These are phyloP conservation scores for Arabidopsis lyrata DNA, from an alignment of 441 rosid species.

Conservation along the genomic window DNA sequence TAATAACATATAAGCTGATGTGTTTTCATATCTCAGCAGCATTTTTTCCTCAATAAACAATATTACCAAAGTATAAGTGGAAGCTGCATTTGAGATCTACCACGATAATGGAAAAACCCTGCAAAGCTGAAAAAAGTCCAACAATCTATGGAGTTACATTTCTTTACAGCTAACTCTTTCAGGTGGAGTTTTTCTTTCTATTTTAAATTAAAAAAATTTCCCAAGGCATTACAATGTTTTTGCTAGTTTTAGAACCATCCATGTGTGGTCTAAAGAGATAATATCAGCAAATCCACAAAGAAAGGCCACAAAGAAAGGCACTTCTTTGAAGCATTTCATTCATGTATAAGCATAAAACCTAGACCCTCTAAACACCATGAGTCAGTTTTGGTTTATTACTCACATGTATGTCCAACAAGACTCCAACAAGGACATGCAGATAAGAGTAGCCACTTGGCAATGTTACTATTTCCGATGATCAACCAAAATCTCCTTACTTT, in stretches of 20 bases:
- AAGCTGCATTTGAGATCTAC: slow-evolving; percentile 33
- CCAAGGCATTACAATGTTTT: background rate
- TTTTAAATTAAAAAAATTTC: background rate
- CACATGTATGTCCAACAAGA: slow-evolving; percentile 33
- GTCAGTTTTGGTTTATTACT: background rate
- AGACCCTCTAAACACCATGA: background rate
- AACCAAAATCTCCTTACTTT: slow-evolving; percentile 35
- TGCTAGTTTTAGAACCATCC: background rate
- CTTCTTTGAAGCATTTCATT: background rate
- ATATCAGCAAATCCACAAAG: slow-evolving; percentile 2
- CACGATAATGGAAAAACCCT: slow-evolving; percentile 29
- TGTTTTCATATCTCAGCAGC: slow-evolving; percentile 25
- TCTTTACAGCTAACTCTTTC: slow-evolving; percentile 43
- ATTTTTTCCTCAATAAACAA: slow-evolving; percentile 38
- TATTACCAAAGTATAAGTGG: slow-evolving; percentile 40
- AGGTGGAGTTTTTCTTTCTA: background rate
- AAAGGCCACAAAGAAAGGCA: background rate
- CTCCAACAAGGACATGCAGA: slow-evolving; percentile 43
- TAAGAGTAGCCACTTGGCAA: slow-evolving; percentile 42
- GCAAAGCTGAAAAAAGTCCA: slow-evolving; percentile 36
- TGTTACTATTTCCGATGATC: slow-evolving; percentile 50
- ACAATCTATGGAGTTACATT: slow-evolving; percentile 24
- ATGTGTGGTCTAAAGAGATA: background rate
- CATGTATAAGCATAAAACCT: slow-evolving; percentile 18
- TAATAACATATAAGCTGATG: slow-evolving; percentile 7